phyloP scores from a whole-genome alignment of 768 basidiomycete genomes.

The Russula compacta region DNA sequence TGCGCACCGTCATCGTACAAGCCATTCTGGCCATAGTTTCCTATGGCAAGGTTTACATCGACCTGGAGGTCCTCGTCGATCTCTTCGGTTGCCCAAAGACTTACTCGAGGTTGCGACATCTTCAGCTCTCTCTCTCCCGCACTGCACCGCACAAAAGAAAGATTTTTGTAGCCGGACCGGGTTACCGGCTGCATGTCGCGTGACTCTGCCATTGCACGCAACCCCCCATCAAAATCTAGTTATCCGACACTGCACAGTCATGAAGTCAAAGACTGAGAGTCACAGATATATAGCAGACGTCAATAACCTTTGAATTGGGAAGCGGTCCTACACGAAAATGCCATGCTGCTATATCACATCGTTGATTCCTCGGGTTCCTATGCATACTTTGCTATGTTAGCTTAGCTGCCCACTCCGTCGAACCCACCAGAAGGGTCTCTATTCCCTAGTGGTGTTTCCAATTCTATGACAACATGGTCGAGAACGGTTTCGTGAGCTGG shows the following conservation, averaged over 20 bases:
- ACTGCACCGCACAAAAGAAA: no score
- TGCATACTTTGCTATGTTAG: neutral
- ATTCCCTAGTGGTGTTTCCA: neutral
- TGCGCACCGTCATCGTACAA: conserved; percentile 57
- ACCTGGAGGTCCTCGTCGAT: conserved; percentile 67
- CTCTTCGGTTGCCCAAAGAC: conserved; percentile 74
- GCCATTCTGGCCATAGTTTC: conserved; percentile 58
- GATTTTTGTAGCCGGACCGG: conserved; percentile 3
- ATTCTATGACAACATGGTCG: conserved; percentile 11
- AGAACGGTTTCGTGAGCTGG: conserved; percentile 17
- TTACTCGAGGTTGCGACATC: conserved; percentile 58
- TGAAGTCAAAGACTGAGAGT: no score
- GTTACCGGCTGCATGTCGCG: neutral
- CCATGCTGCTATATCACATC: no score
- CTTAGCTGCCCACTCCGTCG: neutral
- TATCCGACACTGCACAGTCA: no score
- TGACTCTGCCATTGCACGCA: no score
- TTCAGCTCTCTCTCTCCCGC: neutral
- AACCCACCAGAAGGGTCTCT: neutral
- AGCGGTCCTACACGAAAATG: no score
- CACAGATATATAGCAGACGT: no score
- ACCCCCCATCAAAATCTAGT: no score
- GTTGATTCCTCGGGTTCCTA: neutral
- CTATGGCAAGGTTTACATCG: conserved; percentile 59
- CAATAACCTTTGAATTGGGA: no score